Percentiles rank a stretch among this genome's conserved stretches.
Evolutionary conservation across 2,329 filamentous ascomycete genomes (phyloP).

Genomic region (Pestalotiopsis sp.): DNA sequence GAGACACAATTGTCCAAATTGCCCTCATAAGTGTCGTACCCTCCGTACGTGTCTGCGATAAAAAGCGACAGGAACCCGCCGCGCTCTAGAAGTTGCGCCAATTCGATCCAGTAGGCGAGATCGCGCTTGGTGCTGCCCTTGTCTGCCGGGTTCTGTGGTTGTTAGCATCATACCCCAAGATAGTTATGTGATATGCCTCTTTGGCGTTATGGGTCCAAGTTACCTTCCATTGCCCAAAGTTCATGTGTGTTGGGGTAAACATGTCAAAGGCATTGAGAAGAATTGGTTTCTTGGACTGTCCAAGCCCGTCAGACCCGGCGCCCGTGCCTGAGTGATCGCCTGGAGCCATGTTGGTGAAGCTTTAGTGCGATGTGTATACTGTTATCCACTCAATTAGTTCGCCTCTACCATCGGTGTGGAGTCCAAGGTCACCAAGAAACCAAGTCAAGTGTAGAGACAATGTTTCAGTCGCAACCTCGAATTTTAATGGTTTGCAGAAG

Average conservation of each 20-base stretch:
- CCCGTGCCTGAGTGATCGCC: neutral
- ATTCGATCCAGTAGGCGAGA: slow-evolving; percentile 64
- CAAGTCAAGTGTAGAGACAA: no score
- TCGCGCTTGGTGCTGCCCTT: slow-evolving; percentile 61
- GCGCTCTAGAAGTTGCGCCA: slow-evolving; percentile 62
- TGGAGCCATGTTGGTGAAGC: neutral
- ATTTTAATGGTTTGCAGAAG: no score
- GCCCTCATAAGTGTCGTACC: slow-evolving; percentile 63
- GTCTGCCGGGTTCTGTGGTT: slow-evolving; percentile 58
- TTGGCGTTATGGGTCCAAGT: neutral
- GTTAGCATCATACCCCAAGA: neutral
- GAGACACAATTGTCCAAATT: slow-evolving; percentile 62
- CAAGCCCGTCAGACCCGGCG: neutral
- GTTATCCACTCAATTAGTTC: neutral
- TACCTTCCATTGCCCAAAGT: slow-evolving; percentile 69
- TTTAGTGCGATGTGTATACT: neutral
- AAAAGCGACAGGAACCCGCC: slow-evolving; percentile 67
- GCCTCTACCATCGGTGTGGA: neutral
- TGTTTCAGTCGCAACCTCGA: no score
- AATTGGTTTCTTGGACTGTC: slow-evolving; percentile 51
- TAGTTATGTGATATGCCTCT: neutral
- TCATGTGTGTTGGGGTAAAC: slow-evolving; percentile 65
- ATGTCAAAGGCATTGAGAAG: slow-evolving; percentile 68
- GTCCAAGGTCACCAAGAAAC: no score
- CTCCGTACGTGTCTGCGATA: slow-evolving; percentile 66